Conservation (phyloP, 305 asterid species). For the Plantago rigida region DNA sequence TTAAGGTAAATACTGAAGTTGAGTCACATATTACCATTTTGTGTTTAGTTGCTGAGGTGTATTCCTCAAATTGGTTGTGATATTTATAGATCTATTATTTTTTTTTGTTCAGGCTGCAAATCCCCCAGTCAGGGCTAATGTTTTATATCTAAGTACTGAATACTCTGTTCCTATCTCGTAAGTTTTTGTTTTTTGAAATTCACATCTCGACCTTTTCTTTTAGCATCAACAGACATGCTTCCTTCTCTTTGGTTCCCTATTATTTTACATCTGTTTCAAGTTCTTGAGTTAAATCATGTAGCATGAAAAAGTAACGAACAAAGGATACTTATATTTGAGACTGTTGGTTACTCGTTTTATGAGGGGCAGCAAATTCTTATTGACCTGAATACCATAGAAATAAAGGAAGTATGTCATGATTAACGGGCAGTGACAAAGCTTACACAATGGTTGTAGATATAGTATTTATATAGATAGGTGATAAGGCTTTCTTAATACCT, state of each 20-base stretch:
- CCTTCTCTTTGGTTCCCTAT: background rate
- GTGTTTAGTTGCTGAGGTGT: slow-evolving; percentile 1
- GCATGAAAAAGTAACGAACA: background rate
- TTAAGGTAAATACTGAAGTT: slow-evolving; percentile 41
- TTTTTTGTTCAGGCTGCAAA: slow-evolving; percentile 50
- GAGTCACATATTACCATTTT: background rate
- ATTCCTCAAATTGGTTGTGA: slow-evolving; percentile 6
- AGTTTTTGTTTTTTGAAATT: slow-evolving; percentile 31
- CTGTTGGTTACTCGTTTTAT: background rate
- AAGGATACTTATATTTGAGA: background rate
- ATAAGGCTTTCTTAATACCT: too few species aligned
- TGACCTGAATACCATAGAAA: too few species aligned
- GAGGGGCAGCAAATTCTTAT: background rate
- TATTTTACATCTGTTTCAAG: background rate
- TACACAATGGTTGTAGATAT: too few species aligned
- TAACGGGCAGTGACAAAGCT: too few species aligned
- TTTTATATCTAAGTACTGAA: slow-evolving; percentile 57
- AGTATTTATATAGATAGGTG: too few species aligned
- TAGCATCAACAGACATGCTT: background rate
- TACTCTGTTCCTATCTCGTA: slow-evolving; percentile 74
- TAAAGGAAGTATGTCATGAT: too few species aligned
- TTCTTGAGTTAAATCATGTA: background rate
- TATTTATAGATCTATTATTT: slow-evolving; percentile 13
- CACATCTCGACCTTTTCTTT: slow-evolving; percentile 6
- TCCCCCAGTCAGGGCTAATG: slow-evolving; percentile 94